A percentile compares a stretch with the other conserved stretches of the same genome.
phyloP scores from a whole-genome alignment of 2,329 filamentous ascomycete genomes.

The Dothistroma septosporum region DNA sequence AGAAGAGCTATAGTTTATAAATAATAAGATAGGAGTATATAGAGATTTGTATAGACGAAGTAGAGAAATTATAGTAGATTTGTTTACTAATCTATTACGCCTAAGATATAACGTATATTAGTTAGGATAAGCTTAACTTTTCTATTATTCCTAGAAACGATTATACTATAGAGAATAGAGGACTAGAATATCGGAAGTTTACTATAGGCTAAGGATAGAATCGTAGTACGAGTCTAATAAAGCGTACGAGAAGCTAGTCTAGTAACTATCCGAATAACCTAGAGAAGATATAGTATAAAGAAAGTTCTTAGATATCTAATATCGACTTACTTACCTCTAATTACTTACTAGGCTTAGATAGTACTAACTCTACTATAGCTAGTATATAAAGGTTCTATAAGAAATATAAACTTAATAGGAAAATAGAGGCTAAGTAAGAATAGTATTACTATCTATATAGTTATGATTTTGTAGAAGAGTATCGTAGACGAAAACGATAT shows the following conservation, averaged over 20 bases:
- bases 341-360: neutral
- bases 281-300: neutral
- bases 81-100: neutral
- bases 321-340: neutral
- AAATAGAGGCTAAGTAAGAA: neutral
- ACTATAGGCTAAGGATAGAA: neutral
- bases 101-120: neutral
- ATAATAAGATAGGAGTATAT: neutral
- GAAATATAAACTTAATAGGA: neutral
- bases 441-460: neutral
- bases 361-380: neutral
- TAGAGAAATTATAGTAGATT: neutral
- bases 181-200: neutral
- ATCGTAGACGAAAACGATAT: neutral
- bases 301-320: neutral
- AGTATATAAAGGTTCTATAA: neutral
- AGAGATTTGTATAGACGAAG: neutral
- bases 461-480: neutral
- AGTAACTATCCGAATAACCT: neutral
- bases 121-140: neutral
- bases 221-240: neutral
- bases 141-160: neutral
- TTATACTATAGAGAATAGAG: neutral
- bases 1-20: neutral
- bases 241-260: neutral